A percentile compares a stretch with the other conserved stretches of the same genome.
Conservation (phyloP, 1,284 basidiomycete species). For the Ustilago shanxiensis region DNA sequence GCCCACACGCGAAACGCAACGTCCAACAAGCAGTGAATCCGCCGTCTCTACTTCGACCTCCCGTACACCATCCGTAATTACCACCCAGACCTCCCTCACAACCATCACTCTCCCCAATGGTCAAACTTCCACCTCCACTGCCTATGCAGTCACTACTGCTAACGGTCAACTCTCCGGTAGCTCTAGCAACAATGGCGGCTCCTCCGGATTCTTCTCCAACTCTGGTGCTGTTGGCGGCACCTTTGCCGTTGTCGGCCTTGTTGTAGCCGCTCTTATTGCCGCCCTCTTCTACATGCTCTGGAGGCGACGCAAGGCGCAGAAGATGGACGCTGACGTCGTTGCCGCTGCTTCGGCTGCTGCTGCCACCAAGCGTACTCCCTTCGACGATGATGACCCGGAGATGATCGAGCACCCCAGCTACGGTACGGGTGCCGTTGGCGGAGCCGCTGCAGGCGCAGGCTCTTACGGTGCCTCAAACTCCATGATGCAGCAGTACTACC, state of each 20-base stretch:
- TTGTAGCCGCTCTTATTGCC: conserved; percentile 55
- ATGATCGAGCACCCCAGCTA: conserved; percentile 65
- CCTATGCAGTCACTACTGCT: conserved; percentile 49
- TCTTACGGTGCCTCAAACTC: conserved; percentile 43
- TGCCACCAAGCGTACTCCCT: conserved; percentile 67
- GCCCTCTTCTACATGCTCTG: conserved; percentile 63
- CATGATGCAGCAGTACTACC: conserved; percentile 59
- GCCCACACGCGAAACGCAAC: conserved; percentile 2
- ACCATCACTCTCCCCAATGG: conserved; percentile 51
- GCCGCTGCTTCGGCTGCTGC: conserved; percentile 68
- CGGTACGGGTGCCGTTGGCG: conserved; percentile 38
- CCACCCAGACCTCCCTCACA: conserved; percentile 44
- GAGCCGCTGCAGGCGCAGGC: conserved; percentile 42
- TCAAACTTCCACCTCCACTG: conserved; percentile 49
- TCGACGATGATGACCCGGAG: conserved; percentile 70
- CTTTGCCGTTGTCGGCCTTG: conserved; percentile 68
- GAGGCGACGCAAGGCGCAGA: conserved; percentile 62
- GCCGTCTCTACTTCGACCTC: conserved; percentile 35
- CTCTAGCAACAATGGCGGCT: conserved; percentile 28
- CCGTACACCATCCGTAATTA: conserved; percentile 32
- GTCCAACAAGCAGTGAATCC: conserved; percentile 16
- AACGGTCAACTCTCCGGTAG: conserved; percentile 40
- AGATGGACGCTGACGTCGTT: conserved; percentile 69
- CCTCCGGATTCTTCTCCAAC: conserved; percentile 62
- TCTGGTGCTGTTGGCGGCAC: conserved; percentile 67